Base-by-base conservation (phyloP, 768 basidiomycete species). In the Postia placenta region DNA sequence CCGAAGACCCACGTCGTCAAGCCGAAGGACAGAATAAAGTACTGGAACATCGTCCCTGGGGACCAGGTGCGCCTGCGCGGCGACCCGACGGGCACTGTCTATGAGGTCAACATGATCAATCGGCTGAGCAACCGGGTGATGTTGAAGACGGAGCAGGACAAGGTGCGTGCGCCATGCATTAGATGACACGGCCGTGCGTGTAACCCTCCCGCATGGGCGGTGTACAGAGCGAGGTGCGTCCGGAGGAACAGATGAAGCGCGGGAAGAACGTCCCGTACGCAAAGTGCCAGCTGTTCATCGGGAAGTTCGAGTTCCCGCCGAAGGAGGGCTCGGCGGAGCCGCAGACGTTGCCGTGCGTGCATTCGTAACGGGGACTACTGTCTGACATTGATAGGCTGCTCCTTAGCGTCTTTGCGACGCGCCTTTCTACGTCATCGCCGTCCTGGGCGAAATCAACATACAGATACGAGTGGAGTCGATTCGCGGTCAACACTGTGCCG, bases 1-100 rank as follows among this genome's bases (percentile, higher is more conserved):
- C 55, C 68, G 0, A 11, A 41, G 9, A 39, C 69, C 47, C 86
- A 85, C 62, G 75, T 76, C 35, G 80, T 78, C 39, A 73, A 75
- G 11, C 74, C 78, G 11, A 73, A 74, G 49, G 83, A 89, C 58
- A 74, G 90, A 41, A 85, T 92, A 45, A 85, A 88, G 63, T 80
- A 79, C 61, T 92, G 90, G 90, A 92, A 92, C 60, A 77, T 92
- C 52, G 83, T 89, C 27, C 87, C 91, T 4, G 90, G 90, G 5
- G 90, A 92, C 69, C 78, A 75, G 47, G 79, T 92, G 59, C 78
- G 84, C 43, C 54, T 90, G 48, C 75, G 79, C 5, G 85, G 86
- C 22, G 83, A 88, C 64, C 70, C 72, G 52, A 71, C 72, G 23
- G 76, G 74, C 36, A 74, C 68, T 14, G 58, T 90, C 27, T 79